phyloP scores from a whole-genome alignment of 2,329 filamentous ascomycete genomes.

The Colletotrichum lindemuthianum region DNA sequence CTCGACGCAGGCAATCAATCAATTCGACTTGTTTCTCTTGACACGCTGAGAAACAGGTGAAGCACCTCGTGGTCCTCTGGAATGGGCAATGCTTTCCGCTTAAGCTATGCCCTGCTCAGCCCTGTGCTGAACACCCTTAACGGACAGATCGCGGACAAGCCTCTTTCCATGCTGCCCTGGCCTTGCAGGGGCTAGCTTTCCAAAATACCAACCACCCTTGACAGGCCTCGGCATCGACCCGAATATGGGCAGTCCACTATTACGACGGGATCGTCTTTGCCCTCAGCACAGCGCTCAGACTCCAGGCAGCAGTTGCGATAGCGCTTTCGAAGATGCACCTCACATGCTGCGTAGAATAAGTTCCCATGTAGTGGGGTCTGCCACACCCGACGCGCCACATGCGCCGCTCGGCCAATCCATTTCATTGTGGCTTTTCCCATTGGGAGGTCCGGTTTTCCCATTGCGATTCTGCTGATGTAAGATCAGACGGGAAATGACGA shows the following conservation, averaged over 20 bases:
- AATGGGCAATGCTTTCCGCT: slow-evolving; percentile 8
- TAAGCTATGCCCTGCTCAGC: slow-evolving; percentile 29
- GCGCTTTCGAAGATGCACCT: neutral
- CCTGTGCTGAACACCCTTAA: slow-evolving; percentile 5
- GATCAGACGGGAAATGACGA: neutral
- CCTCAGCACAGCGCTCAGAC: neutral
- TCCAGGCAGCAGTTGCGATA: neutral
- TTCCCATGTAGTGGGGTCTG: too few species aligned
- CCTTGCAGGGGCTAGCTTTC: slow-evolving; percentile 11
- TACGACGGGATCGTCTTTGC: too few species aligned
- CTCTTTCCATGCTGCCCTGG: neutral
- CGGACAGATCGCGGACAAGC: slow-evolving; percentile 3
- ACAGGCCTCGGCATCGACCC: slow-evolving; percentile 16
- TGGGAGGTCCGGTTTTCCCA: neutral
- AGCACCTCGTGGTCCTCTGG: slow-evolving; percentile 13
- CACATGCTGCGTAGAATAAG: too few species aligned
- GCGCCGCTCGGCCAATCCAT: too few species aligned
- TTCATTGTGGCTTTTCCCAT: neutral
- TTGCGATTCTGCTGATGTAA: neutral
- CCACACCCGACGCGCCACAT: too few species aligned
- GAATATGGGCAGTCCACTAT: neutral
- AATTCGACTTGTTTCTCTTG: too few species aligned
- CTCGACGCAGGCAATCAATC: too few species aligned
- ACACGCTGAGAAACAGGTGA: neutral
- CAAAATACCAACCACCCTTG: neutral